Evolutionary conservation across 371 early-diverging fungal species (phyloP).

Genomic region (Mortierella sp.): DNA sequence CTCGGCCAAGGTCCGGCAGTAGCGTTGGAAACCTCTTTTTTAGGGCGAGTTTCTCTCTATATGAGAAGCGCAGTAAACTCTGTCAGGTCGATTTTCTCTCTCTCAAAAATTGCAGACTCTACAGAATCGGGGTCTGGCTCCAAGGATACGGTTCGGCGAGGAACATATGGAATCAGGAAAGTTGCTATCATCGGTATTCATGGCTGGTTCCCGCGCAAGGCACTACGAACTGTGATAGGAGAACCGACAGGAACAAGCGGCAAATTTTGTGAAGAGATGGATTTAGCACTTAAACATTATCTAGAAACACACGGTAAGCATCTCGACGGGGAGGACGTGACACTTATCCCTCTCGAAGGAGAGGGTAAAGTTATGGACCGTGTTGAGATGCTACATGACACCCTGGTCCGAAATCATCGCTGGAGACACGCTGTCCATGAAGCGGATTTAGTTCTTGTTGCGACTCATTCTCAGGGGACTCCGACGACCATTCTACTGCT

Average conservation of each 20-base stretch:
- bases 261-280: conserved; percentile 91
- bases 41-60: conserved; percentile 12
- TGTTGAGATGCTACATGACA: conserved; percentile 77
- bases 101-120: neutral
- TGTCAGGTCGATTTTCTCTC: conserved; percentile 24
- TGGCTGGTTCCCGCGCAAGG: conserved; percentile 89
- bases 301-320: conserved; percentile 67
- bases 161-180: conserved; percentile 51
- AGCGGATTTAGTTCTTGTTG: conserved; percentile 88
- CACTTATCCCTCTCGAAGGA: conserved; percentile 87
- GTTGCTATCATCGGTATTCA: conserved; percentile 84
- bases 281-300: conserved; percentile 67
- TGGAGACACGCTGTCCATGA: conserved; percentile 62
- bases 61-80: conserved; percentile 34
- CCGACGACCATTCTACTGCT: conserved; percentile 87
- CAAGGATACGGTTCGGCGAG: conserved; percentile 13
- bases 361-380: conserved; percentile 92
- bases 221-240: conserved; percentile 82
- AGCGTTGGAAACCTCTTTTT: conserved; percentile 2
- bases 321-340: conserved; percentile 68
- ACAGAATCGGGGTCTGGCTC: neutral
- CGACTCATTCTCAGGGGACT: conserved; percentile 93
- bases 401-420: conserved; percentile 61
- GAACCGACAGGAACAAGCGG: conserved; percentile 93
- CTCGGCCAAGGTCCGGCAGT: conserved; percentile 6